phyloP scores from a whole-genome alignment of 805 yeast genomes.

The Debaryomyces castellii region DNA sequence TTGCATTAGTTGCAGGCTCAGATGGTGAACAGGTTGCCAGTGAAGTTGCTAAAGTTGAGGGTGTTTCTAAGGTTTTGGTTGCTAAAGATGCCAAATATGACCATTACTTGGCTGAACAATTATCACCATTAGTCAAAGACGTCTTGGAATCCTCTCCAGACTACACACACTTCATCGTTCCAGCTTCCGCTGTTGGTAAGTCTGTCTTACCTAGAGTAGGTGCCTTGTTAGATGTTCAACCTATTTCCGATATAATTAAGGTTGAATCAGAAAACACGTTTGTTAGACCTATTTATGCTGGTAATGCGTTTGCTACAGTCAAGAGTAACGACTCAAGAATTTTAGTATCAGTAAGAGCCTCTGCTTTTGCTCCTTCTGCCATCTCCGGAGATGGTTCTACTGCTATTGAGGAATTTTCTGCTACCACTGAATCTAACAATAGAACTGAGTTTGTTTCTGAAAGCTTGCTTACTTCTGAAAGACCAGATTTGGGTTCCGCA shows the following conservation, averaged over 20 bases:
- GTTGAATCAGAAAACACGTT: slow-evolving; percentile 70
- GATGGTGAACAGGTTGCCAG: slow-evolving; percentile 48
- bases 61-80: slow-evolving; percentile 54
- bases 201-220: slow-evolving; percentile 83
- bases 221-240: slow-evolving; percentile 83
- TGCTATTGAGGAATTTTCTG: slow-evolving; percentile 49
- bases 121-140: slow-evolving; percentile 64
- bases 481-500: slow-evolving; percentile 91
- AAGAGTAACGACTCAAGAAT: slow-evolving; percentile 64
- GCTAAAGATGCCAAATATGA: slow-evolving; percentile 61
- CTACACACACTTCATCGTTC: slow-evolving; percentile 72
- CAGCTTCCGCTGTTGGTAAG: slow-evolving; percentile 88
- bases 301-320: slow-evolving; percentile 86
- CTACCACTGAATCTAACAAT: slow-evolving; percentile 33
- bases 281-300: slow-evolving; percentile 93
- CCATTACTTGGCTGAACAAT: slow-evolving; percentile 75
- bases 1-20: slow-evolving; percentile 74
- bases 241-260: slow-evolving; percentile 76
- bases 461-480: slow-evolving; percentile 69
- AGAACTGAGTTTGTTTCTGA: slow-evolving; percentile 71
- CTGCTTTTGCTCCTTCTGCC: slow-evolving; percentile 59
- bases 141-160: slow-evolving; percentile 36
- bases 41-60: slow-evolving; percentile 52
- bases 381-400: slow-evolving; percentile 36
- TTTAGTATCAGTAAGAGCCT: slow-evolving; percentile 76